Evolutionary conservation across 345 rosid species (phyloP).

Genomic region (Citrus cavaleriei): DNA sequence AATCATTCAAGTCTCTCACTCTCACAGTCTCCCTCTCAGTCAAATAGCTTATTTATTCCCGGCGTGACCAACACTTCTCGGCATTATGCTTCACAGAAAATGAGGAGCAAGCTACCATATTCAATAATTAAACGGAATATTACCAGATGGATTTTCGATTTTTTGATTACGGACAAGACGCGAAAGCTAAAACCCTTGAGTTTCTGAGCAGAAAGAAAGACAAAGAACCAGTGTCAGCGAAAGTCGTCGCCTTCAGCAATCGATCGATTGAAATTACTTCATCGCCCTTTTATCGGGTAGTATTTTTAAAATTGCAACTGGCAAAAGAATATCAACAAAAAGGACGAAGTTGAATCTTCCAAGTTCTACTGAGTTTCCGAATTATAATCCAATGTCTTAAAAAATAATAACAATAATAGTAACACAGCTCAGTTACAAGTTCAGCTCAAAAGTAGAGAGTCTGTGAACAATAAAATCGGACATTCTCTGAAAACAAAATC

Average conservation of each 20-base stretch:
- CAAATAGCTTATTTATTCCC: too few species aligned
- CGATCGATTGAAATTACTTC: too few species aligned
- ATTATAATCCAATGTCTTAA: background rate
- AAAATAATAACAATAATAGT: background rate
- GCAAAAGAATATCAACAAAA: background rate
- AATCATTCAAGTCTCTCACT: background rate
- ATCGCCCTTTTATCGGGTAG: too few species aligned
- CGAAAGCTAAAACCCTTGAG: background rate
- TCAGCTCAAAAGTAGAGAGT: background rate
- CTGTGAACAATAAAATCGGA: background rate
- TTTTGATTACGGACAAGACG: background rate
- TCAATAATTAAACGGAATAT: too few species aligned
- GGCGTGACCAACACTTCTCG: too few species aligned
- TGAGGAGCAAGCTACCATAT: too few species aligned
- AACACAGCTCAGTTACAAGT: background rate
- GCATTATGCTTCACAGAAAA: too few species aligned
- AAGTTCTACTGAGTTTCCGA: background rate
- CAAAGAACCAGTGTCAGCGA: too few species aligned
- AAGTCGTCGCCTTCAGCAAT: too few species aligned
- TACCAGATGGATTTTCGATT: background rate
- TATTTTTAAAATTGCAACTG: background rate
- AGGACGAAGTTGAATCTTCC: background rate
- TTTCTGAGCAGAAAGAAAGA: background rate
- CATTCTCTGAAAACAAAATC: background rate
- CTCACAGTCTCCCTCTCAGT: too few species aligned